Conservation (phyloP, 1,284 basidiomycete genomes). For the Cerrena zonata region DNA sequence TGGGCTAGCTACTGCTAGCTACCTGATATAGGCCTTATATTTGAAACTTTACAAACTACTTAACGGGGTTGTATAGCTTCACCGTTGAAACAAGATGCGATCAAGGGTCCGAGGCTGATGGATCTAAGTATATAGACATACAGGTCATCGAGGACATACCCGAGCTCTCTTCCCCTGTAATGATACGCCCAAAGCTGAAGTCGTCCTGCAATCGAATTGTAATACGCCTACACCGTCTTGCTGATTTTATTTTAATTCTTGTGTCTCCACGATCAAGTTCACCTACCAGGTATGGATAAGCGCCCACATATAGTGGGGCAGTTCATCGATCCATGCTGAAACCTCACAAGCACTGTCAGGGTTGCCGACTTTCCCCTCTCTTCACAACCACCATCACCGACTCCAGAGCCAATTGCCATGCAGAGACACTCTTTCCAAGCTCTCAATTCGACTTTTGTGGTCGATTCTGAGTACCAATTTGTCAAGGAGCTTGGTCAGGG, state of each 20-base stretch:
- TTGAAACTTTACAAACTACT: too few species aligned
- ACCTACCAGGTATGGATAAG: neutral
- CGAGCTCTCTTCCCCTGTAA: too few species aligned
- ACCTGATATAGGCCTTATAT: too few species aligned
- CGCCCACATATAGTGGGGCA: neutral
- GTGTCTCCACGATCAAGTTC: neutral
- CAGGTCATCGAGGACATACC: too few species aligned
- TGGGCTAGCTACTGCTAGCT: too few species aligned
- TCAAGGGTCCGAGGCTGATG: too few species aligned
- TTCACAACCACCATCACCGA: slow-evolving; percentile 8
- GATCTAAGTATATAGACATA: too few species aligned
- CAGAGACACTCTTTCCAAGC: slow-evolving; percentile 73
- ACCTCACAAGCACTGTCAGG: slow-evolving; percentile 2
- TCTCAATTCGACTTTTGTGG: slow-evolving; percentile 77
- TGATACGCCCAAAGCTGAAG: too few species aligned
- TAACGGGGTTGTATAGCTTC: too few species aligned
- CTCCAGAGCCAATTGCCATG: slow-evolving; percentile 23
- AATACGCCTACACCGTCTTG: neutral
- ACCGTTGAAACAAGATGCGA: too few species aligned
- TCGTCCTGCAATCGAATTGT: neutral
- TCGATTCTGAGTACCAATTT: slow-evolving; percentile 88
- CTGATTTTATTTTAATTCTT: neutral
- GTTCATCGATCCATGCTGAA: slow-evolving; percentile 3
- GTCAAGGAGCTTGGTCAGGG: slow-evolving; percentile 94
- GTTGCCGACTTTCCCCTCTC: neutral